Conservation (phyloP, 148 eudicot genomes). For the Nepenthes mirabilis region DNA sequence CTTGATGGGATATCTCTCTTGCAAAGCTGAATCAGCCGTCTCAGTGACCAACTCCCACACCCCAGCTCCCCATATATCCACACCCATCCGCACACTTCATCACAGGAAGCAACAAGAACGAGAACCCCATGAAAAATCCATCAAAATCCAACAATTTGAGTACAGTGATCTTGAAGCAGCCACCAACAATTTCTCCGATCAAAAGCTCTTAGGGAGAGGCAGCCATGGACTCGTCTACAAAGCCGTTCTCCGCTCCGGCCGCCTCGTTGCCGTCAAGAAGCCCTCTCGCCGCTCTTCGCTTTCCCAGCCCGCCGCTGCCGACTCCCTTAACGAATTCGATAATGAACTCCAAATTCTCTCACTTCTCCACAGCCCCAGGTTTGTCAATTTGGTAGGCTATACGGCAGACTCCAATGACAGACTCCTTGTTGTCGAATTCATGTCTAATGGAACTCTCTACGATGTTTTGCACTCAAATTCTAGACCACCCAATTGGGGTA, state of each 20-base stretch:
- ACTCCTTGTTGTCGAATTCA: slow-evolving; percentile 73
- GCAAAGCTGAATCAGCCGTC: slow-evolving; percentile 56
- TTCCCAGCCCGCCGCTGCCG: slow-evolving; percentile 3
- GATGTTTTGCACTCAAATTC: slow-evolving; percentile 46
- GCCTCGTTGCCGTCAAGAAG: slow-evolving; percentile 69
- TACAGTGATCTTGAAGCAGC: slow-evolving; percentile 65
- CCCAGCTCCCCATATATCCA: slow-evolving; percentile 6
- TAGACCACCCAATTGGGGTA: slow-evolving; percentile 48
- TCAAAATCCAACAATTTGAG: slow-evolving; percentile 48
- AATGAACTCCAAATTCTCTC: slow-evolving; percentile 77
- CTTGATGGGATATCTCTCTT: slow-evolving; percentile 70
- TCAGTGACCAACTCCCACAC: slow-evolving; percentile 24
- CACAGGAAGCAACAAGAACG: not conserved
- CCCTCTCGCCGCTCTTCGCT: slow-evolving; percentile 22
- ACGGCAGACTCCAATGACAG: slow-evolving; percentile 22
- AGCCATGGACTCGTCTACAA: slow-evolving; percentile 94
- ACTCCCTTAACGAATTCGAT: slow-evolving; percentile 32
- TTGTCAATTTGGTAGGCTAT: slow-evolving; percentile 74
- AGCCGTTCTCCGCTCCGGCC: slow-evolving; percentile 58
- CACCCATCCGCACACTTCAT: not conserved
- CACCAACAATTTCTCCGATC: slow-evolving; percentile 60
- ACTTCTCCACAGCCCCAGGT: slow-evolving; percentile 44
- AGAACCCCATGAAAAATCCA: slow-evolving; percentile 17
- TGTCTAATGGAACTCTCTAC: slow-evolving; percentile 81
- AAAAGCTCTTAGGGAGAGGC: slow-evolving; percentile 72